Evolutionary conservation across 768 basidiomycete genomes (phyloP), one percentile per base, ranked within the genome.

Genomic region (Pholiota conissans): DNA sequence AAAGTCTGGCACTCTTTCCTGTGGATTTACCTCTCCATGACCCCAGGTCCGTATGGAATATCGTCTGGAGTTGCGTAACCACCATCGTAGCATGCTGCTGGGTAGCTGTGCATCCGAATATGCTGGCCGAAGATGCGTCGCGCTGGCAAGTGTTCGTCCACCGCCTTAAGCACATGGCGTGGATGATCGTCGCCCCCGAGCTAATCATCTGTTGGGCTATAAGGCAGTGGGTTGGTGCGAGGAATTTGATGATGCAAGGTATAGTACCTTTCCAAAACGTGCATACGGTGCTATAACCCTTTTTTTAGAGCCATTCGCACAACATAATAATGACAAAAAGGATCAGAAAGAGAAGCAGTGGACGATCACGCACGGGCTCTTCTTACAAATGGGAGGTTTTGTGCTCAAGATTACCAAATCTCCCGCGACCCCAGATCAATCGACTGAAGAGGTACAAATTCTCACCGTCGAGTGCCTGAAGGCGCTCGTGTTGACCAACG

Each of bases 341-440:
- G n/a, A n/a, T n/a, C n/a, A n/a, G n/a, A 20, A 13, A 7, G 27
- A n/a, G n/a, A n/a, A n/a, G n/a, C n/a, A 42, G 3, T 42, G 57
- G 57, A 35, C 56, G 3, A 40, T 49, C 18, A 20, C 32, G n/a
- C 29, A 57, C 26, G 52, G 50, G 14, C 37, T 34, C 24, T 50
- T 49, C 24, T 28, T 57, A 30, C 53, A 50, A 27, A 54, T 54
- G 42, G 48, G 49, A 14, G 45, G 56, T 3, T 61, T 61, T 16
- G 34, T 46, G 29, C 22, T 49, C 7, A n/a, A n/a, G n/a, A 18
- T 18, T 16, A 20, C 10, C 5, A 42, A 24, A n/a, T n/a, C n/a
- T n/a, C n/a, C n/a, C n/a, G n/a, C n/a, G n/a, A n/a, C n/a, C n/a
- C n/a, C n/a, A n/a, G n/a, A n/a, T n/a, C n/a, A n/a, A n/a, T n/a